phyloP scores from a whole-genome alignment of 345 rosid species.

The Firmiana major region DNA sequence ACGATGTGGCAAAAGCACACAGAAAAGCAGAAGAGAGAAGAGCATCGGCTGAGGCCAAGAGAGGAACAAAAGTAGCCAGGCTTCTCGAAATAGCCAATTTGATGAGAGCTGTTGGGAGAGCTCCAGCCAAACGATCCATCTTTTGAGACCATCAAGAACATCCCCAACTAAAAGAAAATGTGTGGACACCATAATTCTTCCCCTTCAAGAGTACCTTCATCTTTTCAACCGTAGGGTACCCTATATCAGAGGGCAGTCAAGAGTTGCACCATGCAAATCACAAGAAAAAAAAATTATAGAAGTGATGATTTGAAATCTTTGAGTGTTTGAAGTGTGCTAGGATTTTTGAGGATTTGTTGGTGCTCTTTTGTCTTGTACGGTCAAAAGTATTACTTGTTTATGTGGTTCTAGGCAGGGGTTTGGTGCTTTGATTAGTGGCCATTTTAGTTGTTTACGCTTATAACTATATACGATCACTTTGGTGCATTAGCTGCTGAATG shows the following conservation, averaged over 20 bases:
- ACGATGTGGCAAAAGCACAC: slow-evolving; percentile 72
- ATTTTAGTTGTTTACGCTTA: background rate
- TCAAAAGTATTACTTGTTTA: background rate
- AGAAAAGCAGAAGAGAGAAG: slow-evolving; percentile 91
- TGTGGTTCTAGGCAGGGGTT: background rate
- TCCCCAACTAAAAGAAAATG: no score
- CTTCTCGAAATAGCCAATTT: slow-evolving; percentile 74
- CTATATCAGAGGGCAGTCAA: background rate
- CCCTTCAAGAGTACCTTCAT: slow-evolving; percentile 1
- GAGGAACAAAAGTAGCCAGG: slow-evolving; percentile 76
- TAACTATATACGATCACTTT: background rate
- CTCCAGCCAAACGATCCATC: slow-evolving; percentile 83
- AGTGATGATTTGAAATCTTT: background rate
- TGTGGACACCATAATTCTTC: slow-evolving; percentile 8
- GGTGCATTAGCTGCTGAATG: background rate
- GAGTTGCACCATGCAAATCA: slow-evolving; percentile 5
- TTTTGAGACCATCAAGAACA: slow-evolving; percentile 28
- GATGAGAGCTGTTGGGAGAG: slow-evolving; percentile 84
- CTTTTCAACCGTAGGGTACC: slow-evolving; percentile 23
- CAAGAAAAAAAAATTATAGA: no score
- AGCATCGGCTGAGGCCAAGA: slow-evolving; percentile 77
- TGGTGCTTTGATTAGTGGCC: no score
- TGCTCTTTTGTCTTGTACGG: slow-evolving; percentile 22
- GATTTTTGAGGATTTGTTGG: slow-evolving; percentile 10
- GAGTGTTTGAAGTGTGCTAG: slow-evolving; percentile 20